Evolutionary conservation across 2,329 filamentous ascomycete genomes (phyloP).

Genomic region (Microcyclospora tardicrescens): DNA sequence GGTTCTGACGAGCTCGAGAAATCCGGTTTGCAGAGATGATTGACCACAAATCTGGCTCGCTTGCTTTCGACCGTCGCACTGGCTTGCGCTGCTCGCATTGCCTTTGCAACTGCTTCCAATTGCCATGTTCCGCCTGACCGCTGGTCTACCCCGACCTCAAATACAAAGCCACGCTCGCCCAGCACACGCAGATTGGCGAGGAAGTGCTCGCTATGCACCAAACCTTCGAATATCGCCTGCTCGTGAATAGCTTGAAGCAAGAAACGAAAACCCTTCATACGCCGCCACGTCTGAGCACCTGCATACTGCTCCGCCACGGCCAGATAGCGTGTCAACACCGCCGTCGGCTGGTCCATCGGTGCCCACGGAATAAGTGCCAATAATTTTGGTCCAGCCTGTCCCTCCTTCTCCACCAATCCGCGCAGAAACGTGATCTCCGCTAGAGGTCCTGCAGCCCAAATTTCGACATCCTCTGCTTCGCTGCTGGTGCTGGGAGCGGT

Average conservation of each 20-base stretch:
- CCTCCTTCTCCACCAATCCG: constrained; percentile 41
- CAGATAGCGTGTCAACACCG: constrained; percentile 53
- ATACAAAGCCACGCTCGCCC: constrained; percentile 47
- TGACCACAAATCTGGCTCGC: constrained; percentile 54
- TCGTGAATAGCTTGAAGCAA: constrained; percentile 50
- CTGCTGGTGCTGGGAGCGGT: constrained; percentile 4
- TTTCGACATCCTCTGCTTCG: constrained; percentile 16
- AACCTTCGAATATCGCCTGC: constrained; percentile 20
- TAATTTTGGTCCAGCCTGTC: constrained; percentile 35
- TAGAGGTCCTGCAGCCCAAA: constrained; percentile 55
- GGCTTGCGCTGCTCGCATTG: constrained; percentile 42
- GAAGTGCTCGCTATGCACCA: constrained; percentile 25
- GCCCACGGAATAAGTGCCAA: constrained; percentile 72
- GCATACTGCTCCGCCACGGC: constrained; percentile 45
- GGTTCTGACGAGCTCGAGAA: constrained; percentile 20
- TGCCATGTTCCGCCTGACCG: constrained; percentile 59
- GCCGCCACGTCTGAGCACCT: constrained; percentile 48
- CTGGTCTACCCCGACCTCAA: constrained; percentile 77
- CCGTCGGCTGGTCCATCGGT: constrained; percentile 55
- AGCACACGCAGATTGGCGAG: constrained; percentile 45
- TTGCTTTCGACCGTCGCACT: constrained; percentile 46
- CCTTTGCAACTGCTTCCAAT: constrained; percentile 24
- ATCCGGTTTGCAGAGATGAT: constrained; percentile 84
- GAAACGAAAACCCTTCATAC: constrained; percentile 69
- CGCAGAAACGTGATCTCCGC: constrained; percentile 59